Base-by-base conservation (phyloP, 768 basidiomycete species). In the Leccinum disarticulatum region DNA sequence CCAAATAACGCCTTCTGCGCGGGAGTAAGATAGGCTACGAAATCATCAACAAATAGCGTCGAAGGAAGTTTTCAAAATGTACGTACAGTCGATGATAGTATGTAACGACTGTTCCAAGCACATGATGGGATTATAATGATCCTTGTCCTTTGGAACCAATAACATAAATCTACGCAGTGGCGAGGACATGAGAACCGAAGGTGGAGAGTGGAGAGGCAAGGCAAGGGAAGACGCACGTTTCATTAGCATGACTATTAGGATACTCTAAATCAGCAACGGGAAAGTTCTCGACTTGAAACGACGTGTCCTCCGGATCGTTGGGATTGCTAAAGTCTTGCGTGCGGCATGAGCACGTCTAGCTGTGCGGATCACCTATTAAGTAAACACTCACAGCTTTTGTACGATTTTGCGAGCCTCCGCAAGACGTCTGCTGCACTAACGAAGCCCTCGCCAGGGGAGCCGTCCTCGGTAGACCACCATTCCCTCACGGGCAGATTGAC, bases 91-190 rank as follows among this genome's bases (percentile, higher is more conserved):
- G 59, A 92, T 74, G 50, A 93, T 91, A 52, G 85, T 85, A 70
- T 86, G 80, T 30, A 94, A 73, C 11, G 87, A 81, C 60, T 81
- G 79, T 75, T 91, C 88, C 35, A 94, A 77, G 68, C 89, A 89
- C 79, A 87, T 81, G 57, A 94, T 87, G 14, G 92, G 92, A 69
- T 90, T 88, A 73, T 93, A 94, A 64, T 93, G 90, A 65, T 94
- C 91, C 64, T 85, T 85, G 77, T 94, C 91, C 67, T 86, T 90
- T 31, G 92, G 92, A 48, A 81, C 85, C 55, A 93, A 81, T 60
- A 93, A 80, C 61, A 90, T 81, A 76, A 86, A 93, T 70, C 90
- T 92, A 19, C 0, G 58, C 13, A 61, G 55, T 6, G 13, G 2
- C 47, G 27, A 15, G 5, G 28, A 47, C 22, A 53, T 60, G 65